Percentiles rank a stretch among this genome's conserved stretches.
Evolutionary conservation across 1,139 yeast species (phyloP).

Genomic region (Lodderomyces oxycetoniae): DNA sequence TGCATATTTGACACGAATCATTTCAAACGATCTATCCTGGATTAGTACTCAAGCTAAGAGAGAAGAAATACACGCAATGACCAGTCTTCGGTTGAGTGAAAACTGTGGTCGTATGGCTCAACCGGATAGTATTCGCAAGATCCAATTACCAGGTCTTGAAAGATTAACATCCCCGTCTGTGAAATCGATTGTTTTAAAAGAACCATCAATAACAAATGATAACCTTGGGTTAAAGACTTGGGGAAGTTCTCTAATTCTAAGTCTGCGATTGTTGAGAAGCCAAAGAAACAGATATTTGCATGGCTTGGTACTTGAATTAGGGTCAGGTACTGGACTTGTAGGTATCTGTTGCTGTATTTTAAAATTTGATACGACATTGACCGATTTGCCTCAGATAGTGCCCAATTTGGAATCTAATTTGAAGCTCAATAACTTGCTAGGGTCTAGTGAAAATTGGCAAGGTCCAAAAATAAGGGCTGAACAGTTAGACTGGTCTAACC

Average conservation of each 20-base stretch:
- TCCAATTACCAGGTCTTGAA: constrained; percentile 30
- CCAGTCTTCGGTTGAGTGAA: constrained; percentile 69
- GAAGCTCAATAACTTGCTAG: constrained; percentile 39
- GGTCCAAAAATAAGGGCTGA: constrained; percentile 24
- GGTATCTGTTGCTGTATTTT: constrained; percentile 61
- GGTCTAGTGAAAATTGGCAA: background rate
- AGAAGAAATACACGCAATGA: constrained; percentile 42
- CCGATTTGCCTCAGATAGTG: constrained; percentile 77
- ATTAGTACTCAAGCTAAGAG: constrained; percentile 19
- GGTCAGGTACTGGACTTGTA: constrained; percentile 90
- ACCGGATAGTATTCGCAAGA: constrained; percentile 60
- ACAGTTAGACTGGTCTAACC: constrained; percentile 76
- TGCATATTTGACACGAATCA: constrained; percentile 62
- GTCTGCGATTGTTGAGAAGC: constrained; percentile 44
- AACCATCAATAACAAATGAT: constrained; percentile 84
- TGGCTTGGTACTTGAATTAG: constrained; percentile 67
- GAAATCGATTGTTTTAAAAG: constrained; percentile 47
- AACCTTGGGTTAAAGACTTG: constrained; percentile 90
- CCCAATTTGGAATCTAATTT: constrained; percentile 62
- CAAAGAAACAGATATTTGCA: constrained; percentile 18
- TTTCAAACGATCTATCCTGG: constrained; percentile 57
- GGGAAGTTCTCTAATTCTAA: constrained; percentile 81
- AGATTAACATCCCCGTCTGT: constrained; percentile 5
- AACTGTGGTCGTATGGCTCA: constrained; percentile 85
- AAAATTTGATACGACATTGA: constrained; percentile 52